Percentiles rank a stretch among this genome's conserved stretches.
phyloP scores from a whole-genome alignment of 2,329 filamentous ascomycete species.

The Corniculantispora saksenae region DNA sequence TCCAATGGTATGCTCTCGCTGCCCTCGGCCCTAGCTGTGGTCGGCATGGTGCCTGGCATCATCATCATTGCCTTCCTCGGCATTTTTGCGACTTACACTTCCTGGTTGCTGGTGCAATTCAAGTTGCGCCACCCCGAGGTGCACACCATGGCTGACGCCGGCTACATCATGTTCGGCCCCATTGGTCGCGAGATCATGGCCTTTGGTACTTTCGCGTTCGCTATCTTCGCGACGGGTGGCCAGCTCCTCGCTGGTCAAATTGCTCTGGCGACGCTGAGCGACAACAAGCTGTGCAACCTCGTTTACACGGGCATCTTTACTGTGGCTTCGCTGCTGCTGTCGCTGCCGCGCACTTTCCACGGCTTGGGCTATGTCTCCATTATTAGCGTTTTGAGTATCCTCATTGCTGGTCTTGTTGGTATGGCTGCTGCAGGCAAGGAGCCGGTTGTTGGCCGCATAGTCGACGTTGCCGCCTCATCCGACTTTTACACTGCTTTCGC shows the following conservation, averaged over 20 bases:
- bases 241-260: constrained; percentile 55
- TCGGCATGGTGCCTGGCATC: constrained; percentile 54
- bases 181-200: constrained; percentile 51
- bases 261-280: constrained; percentile 46
- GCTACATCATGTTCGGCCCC: constrained; percentile 53
- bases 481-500: constrained; percentile 35
- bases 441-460: constrained; percentile 38
- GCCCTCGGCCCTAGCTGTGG: constrained; percentile 51
- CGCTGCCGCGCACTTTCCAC: constrained; percentile 51
- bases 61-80: constrained; percentile 52
- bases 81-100: constrained; percentile 52
- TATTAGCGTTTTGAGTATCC: constrained; percentile 46
- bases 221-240: constrained; percentile 50
- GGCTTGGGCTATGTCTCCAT: constrained; percentile 49
- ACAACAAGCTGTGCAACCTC: constrained; percentile 49
- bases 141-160: constrained; percentile 59
- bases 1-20: constrained; percentile 56
- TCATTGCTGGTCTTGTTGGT: constrained; percentile 50
- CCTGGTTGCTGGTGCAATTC: constrained; percentile 51
- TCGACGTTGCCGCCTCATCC: constrained; percentile 39
- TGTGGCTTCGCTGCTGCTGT: constrained; percentile 46
- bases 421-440: constrained; percentile 50
- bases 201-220: constrained; percentile 52
- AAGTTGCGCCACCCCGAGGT: constrained; percentile 56
- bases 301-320: constrained; percentile 53